A percentile compares a stretch with the other conserved stretches of the same genome.
phyloP scores from a whole-genome alignment of 768 basidiomycete genomes.

The Lentinula guzmanii region DNA sequence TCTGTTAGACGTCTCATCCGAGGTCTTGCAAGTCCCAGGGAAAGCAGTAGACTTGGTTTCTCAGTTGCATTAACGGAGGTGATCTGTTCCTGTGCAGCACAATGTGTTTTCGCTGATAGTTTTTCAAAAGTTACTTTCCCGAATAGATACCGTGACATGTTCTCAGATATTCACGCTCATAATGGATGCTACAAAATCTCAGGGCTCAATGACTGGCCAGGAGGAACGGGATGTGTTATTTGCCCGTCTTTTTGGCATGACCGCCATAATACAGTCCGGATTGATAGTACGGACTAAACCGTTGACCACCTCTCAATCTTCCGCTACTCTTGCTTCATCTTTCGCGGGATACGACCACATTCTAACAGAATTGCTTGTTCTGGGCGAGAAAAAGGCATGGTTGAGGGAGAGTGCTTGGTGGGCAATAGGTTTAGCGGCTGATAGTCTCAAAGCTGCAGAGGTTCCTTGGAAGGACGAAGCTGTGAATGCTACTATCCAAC shows the following conservation, averaged over 20 bases:
- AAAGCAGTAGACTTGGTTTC: constrained; percentile 92
- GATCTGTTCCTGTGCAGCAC: constrained; percentile 16
- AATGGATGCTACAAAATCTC: constrained; percentile 61
- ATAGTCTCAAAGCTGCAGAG: constrained; percentile 49
- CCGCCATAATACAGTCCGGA: constrained; percentile 79
- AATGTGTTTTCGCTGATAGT: constrained; percentile 3
- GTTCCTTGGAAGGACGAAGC: constrained; percentile 72
- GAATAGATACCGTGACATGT: constrained; percentile 73
- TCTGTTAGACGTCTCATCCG: constrained; percentile 82
- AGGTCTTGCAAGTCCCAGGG: constrained; percentile 86
- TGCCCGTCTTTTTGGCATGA: constrained; percentile 87
- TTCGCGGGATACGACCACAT: constrained; percentile 52
- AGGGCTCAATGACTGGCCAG: constrained; percentile 78
- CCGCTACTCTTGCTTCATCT: constrained; percentile 49
- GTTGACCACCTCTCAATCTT: constrained; percentile 46
- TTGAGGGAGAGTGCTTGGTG: constrained; percentile 90
- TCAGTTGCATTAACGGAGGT: constrained; percentile 96
- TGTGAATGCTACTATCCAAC: constrained; percentile 39
- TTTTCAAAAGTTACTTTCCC: constrained; percentile 60
- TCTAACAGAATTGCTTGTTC: constrained; percentile 50
- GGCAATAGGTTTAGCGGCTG: constrained; percentile 59
- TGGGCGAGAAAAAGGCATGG: constrained; percentile 88
- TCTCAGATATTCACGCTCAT: constrained; percentile 73
- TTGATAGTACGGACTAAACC: constrained; percentile 62
- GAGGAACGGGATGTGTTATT: constrained; percentile 93